These are phyloP conservation scores for Rhizoclosmatium sp. DNA, from an alignment of 192 early-diverging fungal genomes.

Conservation along the genomic window DNA sequence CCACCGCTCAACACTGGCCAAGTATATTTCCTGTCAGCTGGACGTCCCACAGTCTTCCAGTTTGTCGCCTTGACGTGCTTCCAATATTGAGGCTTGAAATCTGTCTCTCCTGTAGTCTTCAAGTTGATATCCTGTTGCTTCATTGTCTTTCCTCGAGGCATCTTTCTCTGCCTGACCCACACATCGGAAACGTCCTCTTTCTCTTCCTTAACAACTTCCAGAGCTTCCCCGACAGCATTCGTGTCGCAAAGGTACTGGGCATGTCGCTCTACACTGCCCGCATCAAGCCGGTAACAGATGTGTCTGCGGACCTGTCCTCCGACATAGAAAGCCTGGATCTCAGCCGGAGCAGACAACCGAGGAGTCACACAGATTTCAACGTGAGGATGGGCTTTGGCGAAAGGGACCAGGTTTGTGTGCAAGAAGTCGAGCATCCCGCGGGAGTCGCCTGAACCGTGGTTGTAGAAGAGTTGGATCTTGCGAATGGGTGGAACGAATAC, in stretches of 20 bases:
- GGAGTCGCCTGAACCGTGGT: slow-evolving; percentile 48
- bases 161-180: slow-evolving; percentile 22
- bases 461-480: slow-evolving; percentile 47
- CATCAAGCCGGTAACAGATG: slow-evolving; percentile 15
- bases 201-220: slow-evolving; percentile 22
- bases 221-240: background rate
- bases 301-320: slow-evolving; percentile 34
- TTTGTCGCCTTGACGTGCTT: slow-evolving; percentile 31
- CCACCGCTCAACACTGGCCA: slow-evolving; percentile 29
- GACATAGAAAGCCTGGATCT: slow-evolving; percentile 44
- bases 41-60: slow-evolving; percentile 39
- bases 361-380: slow-evolving; percentile 44
- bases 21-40: slow-evolving; percentile 34
- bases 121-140: slow-evolving; percentile 31
- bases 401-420: slow-evolving; percentile 26
- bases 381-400: slow-evolving; percentile 43
- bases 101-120: slow-evolving; percentile 17
- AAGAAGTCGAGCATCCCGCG: slow-evolving; percentile 54
- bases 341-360: slow-evolving; percentile 23
- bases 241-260: slow-evolving; percentile 47
- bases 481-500: slow-evolving; percentile 47
- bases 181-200: slow-evolving; percentile 23
- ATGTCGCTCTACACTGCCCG: slow-evolving; percentile 30
- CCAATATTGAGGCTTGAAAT: slow-evolving; percentile 19
- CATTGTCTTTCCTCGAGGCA: slow-evolving; percentile 5